Evolutionary conservation across 345 rosid genomes (phyloP).

Genomic region (Lenwebbia sp.): DNA sequence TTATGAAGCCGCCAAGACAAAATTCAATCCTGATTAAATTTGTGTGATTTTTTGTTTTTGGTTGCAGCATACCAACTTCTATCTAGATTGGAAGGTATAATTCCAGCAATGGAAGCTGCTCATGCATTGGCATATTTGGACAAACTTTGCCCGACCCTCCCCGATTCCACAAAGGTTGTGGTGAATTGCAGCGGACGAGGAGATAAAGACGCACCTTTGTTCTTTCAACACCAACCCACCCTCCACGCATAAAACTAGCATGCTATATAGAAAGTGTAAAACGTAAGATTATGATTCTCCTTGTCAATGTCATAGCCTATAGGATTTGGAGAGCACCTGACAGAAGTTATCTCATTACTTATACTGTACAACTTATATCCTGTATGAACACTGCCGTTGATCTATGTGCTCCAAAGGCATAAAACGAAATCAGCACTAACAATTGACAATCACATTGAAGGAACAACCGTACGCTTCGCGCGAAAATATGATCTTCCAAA

Average conservation of each 20-base stretch:
- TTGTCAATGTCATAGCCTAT: not conserved
- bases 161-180: slow-evolving; percentile 43
- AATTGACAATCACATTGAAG: not conserved
- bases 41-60: not conserved
- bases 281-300: not conserved
- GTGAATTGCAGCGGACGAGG: slow-evolving; percentile 76
- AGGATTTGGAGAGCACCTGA: not conserved
- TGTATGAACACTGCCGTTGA: not conserved
- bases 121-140: slow-evolving; percentile 74
- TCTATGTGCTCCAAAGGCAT: not conserved
- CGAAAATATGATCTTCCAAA: too few relatives aligned
- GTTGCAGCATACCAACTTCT: slow-evolving; percentile 39
- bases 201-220: slow-evolving; percentile 44
- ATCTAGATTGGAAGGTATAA: slow-evolving; percentile 63
- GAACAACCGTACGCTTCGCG: not conserved
- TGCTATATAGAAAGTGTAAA: not conserved
- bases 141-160: slow-evolving; percentile 50
- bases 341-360: not conserved
- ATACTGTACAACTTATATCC: not conserved
- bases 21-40: not conserved
- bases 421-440: not conserved
- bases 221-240: slow-evolving; percentile 3
- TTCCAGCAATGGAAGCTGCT: slow-evolving; percentile 67
- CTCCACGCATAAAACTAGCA: not conserved
- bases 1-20: not conserved